phyloP scores from a whole-genome alignment of 352 stramenopile genomes.

The Phytopythium mirpurense region DNA sequence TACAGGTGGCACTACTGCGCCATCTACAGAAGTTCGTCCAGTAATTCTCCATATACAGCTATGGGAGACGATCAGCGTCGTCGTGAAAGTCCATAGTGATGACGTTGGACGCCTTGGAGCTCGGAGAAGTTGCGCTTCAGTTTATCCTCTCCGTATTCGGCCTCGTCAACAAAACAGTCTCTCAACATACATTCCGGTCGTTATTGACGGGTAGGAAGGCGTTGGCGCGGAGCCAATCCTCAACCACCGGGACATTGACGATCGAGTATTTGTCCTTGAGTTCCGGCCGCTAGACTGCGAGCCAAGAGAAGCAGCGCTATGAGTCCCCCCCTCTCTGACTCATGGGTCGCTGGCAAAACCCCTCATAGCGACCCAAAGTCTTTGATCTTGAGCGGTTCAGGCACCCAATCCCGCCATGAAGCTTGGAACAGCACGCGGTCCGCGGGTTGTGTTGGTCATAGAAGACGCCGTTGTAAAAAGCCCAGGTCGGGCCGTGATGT shows the following conservation, averaged over 20 bases:
- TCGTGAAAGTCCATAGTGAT: no score
- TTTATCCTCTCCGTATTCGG: slow-evolving; percentile 8
- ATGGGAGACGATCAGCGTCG: no score
- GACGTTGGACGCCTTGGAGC: slow-evolving; percentile 23
- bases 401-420: slow-evolving; percentile 12
- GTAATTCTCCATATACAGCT: no score
- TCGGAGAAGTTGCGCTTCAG: slow-evolving; percentile 25
- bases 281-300: slow-evolving; percentile 9
- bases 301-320: slow-evolving; percentile 21
- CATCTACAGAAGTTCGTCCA: no score
- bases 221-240: slow-evolving; percentile 15
- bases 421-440: slow-evolving; percentile 7
- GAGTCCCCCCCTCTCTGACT: no score
- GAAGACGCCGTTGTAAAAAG: slow-evolving; percentile 47
- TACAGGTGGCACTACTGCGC: no score
- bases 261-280: slow-evolving; percentile 18
- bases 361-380: no score
- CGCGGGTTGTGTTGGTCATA: slow-evolving; percentile 18
- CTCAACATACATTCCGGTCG: no score
- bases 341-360: background rate
- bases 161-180: slow-evolving; percentile 1
- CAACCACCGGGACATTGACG: slow-evolving; percentile 19
- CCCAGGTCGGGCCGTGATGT: no score
- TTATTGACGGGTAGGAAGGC: slow-evolving; percentile 26
- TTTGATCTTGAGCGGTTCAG: slow-evolving; percentile 11